Conservation (phyloP, 2,329 filamentous ascomycete species). For the Arthrobotrys megalospora region DNA sequence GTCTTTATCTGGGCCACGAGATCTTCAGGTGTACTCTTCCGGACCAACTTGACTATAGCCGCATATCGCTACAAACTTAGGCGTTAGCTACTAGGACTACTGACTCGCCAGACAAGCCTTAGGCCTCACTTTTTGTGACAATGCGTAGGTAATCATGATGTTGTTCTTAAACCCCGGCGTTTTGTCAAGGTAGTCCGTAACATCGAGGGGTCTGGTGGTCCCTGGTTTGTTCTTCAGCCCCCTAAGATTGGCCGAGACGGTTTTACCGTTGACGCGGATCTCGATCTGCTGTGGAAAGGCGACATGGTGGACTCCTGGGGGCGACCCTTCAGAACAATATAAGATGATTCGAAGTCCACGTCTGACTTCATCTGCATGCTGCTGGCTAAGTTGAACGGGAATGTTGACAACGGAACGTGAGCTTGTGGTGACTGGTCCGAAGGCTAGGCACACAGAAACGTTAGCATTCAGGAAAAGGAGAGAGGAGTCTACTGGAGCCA, state of each 20-base stretch:
- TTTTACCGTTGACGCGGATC: slow-evolving; percentile 87
- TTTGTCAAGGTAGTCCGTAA: slow-evolving; percentile 82
- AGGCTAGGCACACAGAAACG: slow-evolving; percentile 18
- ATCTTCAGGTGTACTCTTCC: slow-evolving; percentile 78
- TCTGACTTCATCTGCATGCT: slow-evolving; percentile 31
- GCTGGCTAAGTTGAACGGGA: slow-evolving; percentile 17
- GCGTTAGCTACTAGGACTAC: slow-evolving; percentile 64
- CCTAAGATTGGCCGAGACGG: slow-evolving; percentile 92
- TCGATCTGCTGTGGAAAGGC: slow-evolving; percentile 94
- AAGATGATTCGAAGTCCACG: slow-evolving; percentile 40
- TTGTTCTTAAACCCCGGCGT: slow-evolving; percentile 80
- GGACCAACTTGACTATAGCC: slow-evolving; percentile 81
- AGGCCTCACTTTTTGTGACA: slow-evolving; percentile 83
- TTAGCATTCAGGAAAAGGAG: background rate
- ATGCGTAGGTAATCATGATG: slow-evolving; percentile 89
- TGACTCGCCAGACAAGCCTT: background rate
- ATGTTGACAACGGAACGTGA: slow-evolving; percentile 34
- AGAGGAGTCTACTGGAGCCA: background rate
- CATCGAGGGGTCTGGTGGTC: slow-evolving; percentile 91
- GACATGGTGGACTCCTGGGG: slow-evolving; percentile 73
- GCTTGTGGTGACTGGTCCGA: background rate
- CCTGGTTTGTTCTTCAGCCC: slow-evolving; percentile 97
- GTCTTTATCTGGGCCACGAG: slow-evolving; percentile 78
- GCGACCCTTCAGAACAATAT: slow-evolving; percentile 42
- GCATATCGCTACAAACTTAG: slow-evolving; percentile 66